Base-by-base conservation (phyloP, 1,284 basidiomycete species). In the Rhizoctonia solani region DNA sequence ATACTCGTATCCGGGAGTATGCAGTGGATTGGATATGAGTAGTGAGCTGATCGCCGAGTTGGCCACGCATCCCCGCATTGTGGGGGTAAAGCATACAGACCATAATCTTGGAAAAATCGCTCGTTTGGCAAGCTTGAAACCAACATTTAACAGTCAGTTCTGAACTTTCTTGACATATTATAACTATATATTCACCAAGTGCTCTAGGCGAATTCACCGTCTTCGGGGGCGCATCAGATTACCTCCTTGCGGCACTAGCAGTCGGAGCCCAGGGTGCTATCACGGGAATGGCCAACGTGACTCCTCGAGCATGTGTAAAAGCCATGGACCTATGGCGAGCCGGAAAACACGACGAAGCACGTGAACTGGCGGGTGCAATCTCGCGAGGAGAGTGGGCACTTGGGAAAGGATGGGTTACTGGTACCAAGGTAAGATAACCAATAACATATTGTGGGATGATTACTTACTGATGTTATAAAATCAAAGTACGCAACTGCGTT, bases 1-100 rank as follows among this genome's bases (percentile, higher is more conserved):
- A 56, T 96, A 96, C 82, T 95, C 95, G 79, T 95, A 93, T 80
- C 91, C 94, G 50, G 77, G 79, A 27, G 87, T 50, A 16, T 54
- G 56, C 13, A 42, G 23, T 0, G 69, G 69, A 9, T 85, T 93
- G 71, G 92, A 97, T 75, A 85, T 96, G 66, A 88, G 92, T 76
- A 92, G 90, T 0, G 93, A 95, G 76, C 83, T 85, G 58, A 84
- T 97, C 72, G 81, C 82, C 65, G 80, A 82, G 23, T 82, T 95
- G 34, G 86, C 89, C 3, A 76, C 83, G 59, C 93, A 95, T 75
- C 90, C 90, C 11, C 94, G 95, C 79, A 92, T 93, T 73, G 90
- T 94, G 71, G 93, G 93, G 68, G 88, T 86, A 59, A 95, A 94
- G 78, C 82, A 95, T 47, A 94, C 93, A 39, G 93, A 92, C 74